Evolutionary conservation across 176 grass and related monocot genomes (phyloP).

Genomic region (Leersia perrieri): DNA sequence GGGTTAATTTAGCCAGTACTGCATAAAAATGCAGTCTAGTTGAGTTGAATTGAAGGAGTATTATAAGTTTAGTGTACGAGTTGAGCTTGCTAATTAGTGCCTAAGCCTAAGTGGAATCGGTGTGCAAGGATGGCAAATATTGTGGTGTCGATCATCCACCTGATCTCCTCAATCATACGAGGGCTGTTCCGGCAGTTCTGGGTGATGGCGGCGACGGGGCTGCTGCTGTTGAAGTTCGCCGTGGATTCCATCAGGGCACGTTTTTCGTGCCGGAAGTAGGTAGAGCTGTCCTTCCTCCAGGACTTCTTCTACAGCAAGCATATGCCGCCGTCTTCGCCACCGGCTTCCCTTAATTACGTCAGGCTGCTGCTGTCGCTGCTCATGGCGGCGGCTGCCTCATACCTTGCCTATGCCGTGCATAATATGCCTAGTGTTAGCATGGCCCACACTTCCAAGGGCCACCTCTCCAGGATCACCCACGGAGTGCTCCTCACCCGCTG

Average conservation of each 20-base stretch:
- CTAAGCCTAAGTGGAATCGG: too few relatives aligned
- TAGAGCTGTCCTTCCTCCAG: constrained; percentile 27
- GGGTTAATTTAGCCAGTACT: too few relatives aligned
- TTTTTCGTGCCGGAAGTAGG: constrained; percentile 5
- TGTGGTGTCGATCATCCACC: too few relatives aligned
- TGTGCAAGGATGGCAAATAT: too few relatives aligned
- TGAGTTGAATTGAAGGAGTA: too few relatives aligned
- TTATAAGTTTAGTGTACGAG: too few relatives aligned
- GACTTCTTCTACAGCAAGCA: constrained; percentile 34
- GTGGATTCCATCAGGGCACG: not conserved
- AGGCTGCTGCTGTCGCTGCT: not conserved
- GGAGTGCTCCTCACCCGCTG: not conserved
- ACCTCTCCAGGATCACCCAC: not conserved
- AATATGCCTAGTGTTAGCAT: not conserved
- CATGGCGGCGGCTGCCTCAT: not conserved
- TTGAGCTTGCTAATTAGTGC: too few relatives aligned
- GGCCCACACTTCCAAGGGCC: not conserved
- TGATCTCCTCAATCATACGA: not conserved
- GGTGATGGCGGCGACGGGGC: not conserved
- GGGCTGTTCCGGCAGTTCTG: not conserved
- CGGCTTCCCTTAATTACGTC: not conserved
- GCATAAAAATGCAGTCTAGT: too few relatives aligned
- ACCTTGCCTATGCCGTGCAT: not conserved
- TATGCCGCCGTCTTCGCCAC: not conserved
- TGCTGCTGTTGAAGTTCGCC: not conserved